phyloP scores from a whole-genome alignment of 2,329 filamentous ascomycete species.

The Penicillium fuscoglaucum region DNA sequence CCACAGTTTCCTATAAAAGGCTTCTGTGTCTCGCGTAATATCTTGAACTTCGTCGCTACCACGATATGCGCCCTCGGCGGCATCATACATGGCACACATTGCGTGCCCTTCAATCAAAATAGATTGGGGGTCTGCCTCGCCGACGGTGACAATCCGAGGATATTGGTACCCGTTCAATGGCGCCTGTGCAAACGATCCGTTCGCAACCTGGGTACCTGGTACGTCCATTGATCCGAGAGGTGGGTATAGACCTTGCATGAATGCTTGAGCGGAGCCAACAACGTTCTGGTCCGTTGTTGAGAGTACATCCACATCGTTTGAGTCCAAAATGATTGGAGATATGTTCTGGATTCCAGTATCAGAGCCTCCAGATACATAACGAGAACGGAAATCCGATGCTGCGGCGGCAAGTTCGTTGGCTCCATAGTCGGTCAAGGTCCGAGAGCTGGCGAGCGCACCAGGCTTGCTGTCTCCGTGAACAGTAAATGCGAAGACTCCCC shows the following conservation, averaged over 20 bases:
- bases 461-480: constrained; percentile 58
- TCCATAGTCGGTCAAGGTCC: constrained; percentile 53
- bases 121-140: constrained; percentile 51
- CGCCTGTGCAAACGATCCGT: constrained; percentile 48
- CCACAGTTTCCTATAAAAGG: constrained; percentile 52
- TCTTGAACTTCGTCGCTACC: constrained; percentile 43
- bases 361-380: constrained; percentile 49
- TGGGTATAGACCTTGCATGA: constrained; percentile 63
- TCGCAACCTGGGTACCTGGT: constrained; percentile 46
- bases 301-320: constrained; percentile 50
- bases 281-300: constrained; percentile 51
- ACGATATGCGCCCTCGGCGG: constrained; percentile 44
- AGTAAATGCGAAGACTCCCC: constrained; percentile 56
- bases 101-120: constrained; percentile 52
- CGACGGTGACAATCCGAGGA: constrained; percentile 49
- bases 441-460: constrained; percentile 36
- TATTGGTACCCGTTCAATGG: constrained; percentile 62
- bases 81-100: constrained; percentile 44
- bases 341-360: constrained; percentile 48
- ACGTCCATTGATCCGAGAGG: constrained; percentile 42
- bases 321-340: constrained; percentile 46
- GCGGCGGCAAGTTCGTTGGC: constrained; percentile 55
- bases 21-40: constrained; percentile 38
- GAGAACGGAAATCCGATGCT: constrained; percentile 53
- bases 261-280: constrained; percentile 58